These are phyloP conservation scores for Sugiyamaella grinbergsii DNA, from an alignment of 1,139 yeast genomes.

Conservation along the genomic window DNA sequence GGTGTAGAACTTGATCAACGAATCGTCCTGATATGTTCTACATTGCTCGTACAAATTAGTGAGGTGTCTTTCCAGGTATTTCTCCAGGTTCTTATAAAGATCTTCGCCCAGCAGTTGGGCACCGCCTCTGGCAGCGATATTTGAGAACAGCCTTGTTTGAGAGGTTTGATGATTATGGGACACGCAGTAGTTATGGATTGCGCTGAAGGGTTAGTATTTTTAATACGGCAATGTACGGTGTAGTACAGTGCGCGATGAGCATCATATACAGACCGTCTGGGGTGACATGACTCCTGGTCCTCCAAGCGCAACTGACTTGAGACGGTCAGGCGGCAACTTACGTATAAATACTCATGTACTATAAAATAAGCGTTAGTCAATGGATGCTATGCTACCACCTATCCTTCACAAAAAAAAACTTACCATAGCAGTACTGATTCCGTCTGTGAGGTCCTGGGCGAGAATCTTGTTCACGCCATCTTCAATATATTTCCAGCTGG, in stretches of 20 bases:
- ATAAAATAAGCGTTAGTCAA: constrained; percentile 11
- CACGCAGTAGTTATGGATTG: constrained; percentile 92
- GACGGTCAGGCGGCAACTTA: no score
- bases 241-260: no score
- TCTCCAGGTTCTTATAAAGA: constrained; percentile 70
- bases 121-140: constrained; percentile 36
- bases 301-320: no score
- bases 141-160: constrained; percentile 18
- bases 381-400: neutral
- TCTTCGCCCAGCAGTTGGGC: constrained; percentile 78
- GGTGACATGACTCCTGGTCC: no score
- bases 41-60: constrained; percentile 44
- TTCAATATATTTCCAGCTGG: constrained; percentile 45
- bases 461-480: constrained; percentile 45
- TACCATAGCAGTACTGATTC: constrained; percentile 43
- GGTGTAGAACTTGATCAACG: constrained; percentile 82
- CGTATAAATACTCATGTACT: constrained; percentile 48
- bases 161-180: constrained; percentile 58
- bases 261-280: no score
- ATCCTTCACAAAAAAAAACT: constrained; percentile 20
- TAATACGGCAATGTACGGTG: no score
- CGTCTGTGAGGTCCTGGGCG: constrained; percentile 43
- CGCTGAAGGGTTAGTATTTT: constrained; percentile 53
- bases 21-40: constrained; percentile 49
- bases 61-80: constrained; percentile 66